Evolutionary conservation across 2,329 filamentous ascomycete species (phyloP), one percentile per base, ranked within the genome.

Genomic region (Cladophialophora carrionii): DNA sequence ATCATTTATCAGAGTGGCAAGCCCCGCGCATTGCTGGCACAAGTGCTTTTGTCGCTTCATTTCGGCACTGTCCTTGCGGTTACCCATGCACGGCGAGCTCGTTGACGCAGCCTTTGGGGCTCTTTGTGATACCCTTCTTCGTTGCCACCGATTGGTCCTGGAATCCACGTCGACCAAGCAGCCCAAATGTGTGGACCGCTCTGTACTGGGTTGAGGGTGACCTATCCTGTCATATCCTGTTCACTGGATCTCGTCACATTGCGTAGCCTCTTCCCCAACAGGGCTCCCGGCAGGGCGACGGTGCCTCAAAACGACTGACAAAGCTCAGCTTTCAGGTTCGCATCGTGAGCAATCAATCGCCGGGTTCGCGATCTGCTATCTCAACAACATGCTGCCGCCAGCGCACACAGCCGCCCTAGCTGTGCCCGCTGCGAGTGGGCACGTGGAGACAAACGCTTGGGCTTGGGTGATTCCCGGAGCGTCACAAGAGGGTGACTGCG

Each of bases 11-110:
- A 12, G 9, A 17, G 20, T 51, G 8, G 48, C 20, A 20, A 24
- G 46, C 22, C 12, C 24, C 20, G 48, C 20, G 22, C 26, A 20
- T 2, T 20, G 48, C 12, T 26, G 48, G 20, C 48, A 20, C 48
- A 24, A 24, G 20, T 26, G 48, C 20, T 26, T 52, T 29, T 26
- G 48, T 52, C 26, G 48, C 48, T 52, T 52, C 48, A 52, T 52
- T 52, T n/a, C 48, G 12, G 48, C 48, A 52, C 48, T 2, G 20
- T 52, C 20, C 26, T 52, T 52, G 20, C 5, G 48, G 8, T 24
- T 3, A 24, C 12, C 3, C 5, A 22, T 4, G 10, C 48, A 52
- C 48, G 26, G 1, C 8, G 48, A 52, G 22, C 22, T 14, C 22
- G 14, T 17, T 29, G 48, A 24, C 26, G 48, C 10, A 29, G n/a